Conservation (phyloP, 2,329 filamentous ascomycete species). For the Cytospora piceicola region DNA sequence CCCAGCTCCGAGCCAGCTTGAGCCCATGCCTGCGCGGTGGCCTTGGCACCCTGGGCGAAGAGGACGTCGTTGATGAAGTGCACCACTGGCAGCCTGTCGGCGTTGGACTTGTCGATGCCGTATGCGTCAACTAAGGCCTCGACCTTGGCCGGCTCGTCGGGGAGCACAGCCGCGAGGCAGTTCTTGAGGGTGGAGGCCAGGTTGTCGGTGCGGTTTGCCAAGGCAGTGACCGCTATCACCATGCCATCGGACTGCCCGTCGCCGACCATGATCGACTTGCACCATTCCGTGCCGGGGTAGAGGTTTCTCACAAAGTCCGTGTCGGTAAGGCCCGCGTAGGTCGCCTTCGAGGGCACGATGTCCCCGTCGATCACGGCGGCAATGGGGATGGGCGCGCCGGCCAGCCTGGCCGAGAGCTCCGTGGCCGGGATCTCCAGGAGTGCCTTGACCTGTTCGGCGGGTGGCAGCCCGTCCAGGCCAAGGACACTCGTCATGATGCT, state of each 20-base stretch:
- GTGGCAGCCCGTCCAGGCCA: slow-evolving; percentile 54
- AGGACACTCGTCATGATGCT: slow-evolving; percentile 52
- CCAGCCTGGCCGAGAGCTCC: slow-evolving; percentile 25
- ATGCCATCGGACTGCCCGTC: slow-evolving; percentile 29
- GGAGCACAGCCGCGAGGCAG: slow-evolving; percentile 21
- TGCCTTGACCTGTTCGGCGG: slow-evolving; percentile 47
- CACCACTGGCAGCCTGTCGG: slow-evolving; percentile 13
- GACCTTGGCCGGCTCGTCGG: slow-evolving; percentile 8
- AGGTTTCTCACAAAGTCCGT: slow-evolving; percentile 9
- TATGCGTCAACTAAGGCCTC: slow-evolving; percentile 17
- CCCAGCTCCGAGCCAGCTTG: slow-evolving; percentile 8
- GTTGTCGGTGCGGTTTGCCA: slow-evolving; percentile 21
- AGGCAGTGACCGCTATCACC: slow-evolving; percentile 14
- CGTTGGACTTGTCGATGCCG: slow-evolving; percentile 16
- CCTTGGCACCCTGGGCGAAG: slow-evolving; percentile 19
- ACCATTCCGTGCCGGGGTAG: slow-evolving; percentile 20
- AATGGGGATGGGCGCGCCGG: slow-evolving; percentile 20
- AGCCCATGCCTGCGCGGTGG: slow-evolving; percentile 20
- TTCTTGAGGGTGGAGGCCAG: slow-evolving; percentile 14
- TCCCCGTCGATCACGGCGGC: slow-evolving; percentile 28
- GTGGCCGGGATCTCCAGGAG: slow-evolving; percentile 26
- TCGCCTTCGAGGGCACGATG: slow-evolving; percentile 22
- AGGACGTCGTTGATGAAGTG: slow-evolving; percentile 28
- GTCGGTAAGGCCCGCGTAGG: slow-evolving; percentile 21
- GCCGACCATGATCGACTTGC: slow-evolving; percentile 25